These are phyloP conservation scores for Phytophthora citricola DNA, from an alignment of 352 stramenopile genomes.

Conservation along the genomic window DNA sequence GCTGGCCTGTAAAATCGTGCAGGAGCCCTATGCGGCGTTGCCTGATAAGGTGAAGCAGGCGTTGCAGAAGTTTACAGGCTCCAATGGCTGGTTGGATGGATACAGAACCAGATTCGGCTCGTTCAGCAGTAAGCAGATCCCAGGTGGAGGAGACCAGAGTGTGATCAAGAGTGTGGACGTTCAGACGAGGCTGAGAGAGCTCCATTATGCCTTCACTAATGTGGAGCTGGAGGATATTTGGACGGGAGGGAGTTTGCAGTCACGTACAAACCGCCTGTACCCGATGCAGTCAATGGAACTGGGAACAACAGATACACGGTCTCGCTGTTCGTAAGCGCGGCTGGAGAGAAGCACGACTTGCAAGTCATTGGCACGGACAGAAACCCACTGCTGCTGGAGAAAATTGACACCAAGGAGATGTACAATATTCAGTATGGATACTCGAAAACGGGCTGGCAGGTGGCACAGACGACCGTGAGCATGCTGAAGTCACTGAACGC, in stretches of 20 bases:
- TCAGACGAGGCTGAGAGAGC: slow-evolving; percentile 83
- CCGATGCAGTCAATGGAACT: slow-evolving; percentile 22
- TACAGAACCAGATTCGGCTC: slow-evolving; percentile 85
- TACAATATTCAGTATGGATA: slow-evolving; percentile 84
- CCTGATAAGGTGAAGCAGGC: slow-evolving; percentile 80
- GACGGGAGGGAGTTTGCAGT: slow-evolving; percentile 81
- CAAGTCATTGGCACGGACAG: slow-evolving; percentile 82
- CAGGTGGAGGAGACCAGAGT: slow-evolving; percentile 44
- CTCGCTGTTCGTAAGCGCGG: slow-evolving; percentile 80
- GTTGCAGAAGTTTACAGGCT: slow-evolving; percentile 78
- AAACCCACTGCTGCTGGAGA: slow-evolving; percentile 60
- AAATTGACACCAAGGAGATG: slow-evolving; percentile 62
- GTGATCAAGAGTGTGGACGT: slow-evolving; percentile 89
- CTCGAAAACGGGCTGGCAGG: slow-evolving; percentile 84
- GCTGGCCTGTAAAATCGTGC: slow-evolving; percentile 74
- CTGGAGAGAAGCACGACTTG: slow-evolving; percentile 82
- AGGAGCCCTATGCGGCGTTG: slow-evolving; percentile 73
- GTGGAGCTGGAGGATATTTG: slow-evolving; percentile 84
- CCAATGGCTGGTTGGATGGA: slow-evolving; percentile 88
- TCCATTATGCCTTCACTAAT: slow-evolving; percentile 69
- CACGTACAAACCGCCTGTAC: slow-evolving; percentile 51
- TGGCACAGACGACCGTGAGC: slow-evolving; percentile 78
- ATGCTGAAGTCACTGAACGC: slow-evolving; percentile 83
- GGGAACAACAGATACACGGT: slow-evolving; percentile 57
- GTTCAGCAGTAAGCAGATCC: slow-evolving; percentile 79